A percentile compares a stretch with the other conserved stretches of the same genome.
Evolutionary conservation across 2,329 filamentous ascomycete species (phyloP).

Genomic region (Myrmaecium sp.): DNA sequence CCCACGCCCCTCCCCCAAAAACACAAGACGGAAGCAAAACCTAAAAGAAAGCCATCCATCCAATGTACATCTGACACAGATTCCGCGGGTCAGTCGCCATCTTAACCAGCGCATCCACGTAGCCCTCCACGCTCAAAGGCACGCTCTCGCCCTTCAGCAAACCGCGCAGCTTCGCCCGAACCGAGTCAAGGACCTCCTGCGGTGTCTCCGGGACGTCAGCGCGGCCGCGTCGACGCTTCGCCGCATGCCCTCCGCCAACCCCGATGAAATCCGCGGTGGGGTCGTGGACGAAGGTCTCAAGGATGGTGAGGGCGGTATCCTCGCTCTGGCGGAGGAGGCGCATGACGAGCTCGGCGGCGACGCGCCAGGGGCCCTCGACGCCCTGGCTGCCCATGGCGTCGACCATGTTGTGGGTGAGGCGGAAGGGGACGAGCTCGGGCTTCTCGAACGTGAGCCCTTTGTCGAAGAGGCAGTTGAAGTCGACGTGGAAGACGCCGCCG

Average conservation of each 20-base stretch:
- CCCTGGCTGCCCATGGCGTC: constrained; percentile 93
- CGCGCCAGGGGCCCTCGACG: constrained; percentile 79
- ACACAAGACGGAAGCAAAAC: too few species aligned
- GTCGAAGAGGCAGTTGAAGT: constrained; percentile 99
- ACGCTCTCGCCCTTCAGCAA: constrained; percentile 76
- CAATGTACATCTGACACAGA: constrained; percentile 89
- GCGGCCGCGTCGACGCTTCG: constrained; percentile 40
- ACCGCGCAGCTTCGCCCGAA: constrained; percentile 72
- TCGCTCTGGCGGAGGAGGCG: constrained; percentile 74
- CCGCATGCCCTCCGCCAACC: too few species aligned
- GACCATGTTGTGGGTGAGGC: constrained; percentile 95
- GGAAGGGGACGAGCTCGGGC: constrained; percentile 88
- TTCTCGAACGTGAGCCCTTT: constrained; percentile 92
- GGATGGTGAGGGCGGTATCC: constrained; percentile 90
- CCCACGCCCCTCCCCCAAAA: background rate
- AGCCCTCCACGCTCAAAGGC: constrained; percentile 83
- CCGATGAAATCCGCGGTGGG: constrained; percentile 86
- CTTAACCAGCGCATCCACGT: constrained; percentile 88
- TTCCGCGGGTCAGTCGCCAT: constrained; percentile 69
- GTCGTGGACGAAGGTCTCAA: constrained; percentile 95
- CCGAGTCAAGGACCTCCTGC: constrained; percentile 73
- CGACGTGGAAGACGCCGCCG: constrained; percentile 89
- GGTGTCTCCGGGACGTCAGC: constrained; percentile 47
- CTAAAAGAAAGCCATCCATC: constrained; percentile 62
- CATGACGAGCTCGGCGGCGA: constrained; percentile 78